A percentile compares a stretch with the other conserved stretches of the same genome.
phyloP scores from a whole-genome alignment of 495 filamentous ascomycete genomes.

The Penicilliopsis zonata region DNA sequence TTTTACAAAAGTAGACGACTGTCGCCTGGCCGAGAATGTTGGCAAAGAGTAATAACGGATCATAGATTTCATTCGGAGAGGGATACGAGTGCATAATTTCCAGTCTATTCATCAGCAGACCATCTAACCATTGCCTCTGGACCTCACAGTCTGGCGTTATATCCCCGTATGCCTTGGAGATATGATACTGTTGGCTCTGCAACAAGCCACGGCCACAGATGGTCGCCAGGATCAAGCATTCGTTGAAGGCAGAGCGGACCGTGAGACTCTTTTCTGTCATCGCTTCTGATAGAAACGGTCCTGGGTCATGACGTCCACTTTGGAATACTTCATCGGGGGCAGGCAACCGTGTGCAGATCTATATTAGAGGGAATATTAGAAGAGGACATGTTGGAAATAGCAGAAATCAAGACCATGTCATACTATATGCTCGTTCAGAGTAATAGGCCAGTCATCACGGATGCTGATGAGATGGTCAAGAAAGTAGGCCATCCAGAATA shows the following conservation, averaged over 20 bases:
- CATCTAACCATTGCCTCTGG: conserved; percentile 37
- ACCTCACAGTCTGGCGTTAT: conserved; percentile 26
- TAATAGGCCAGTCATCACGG: conserved; percentile 31
- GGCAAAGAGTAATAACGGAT: conserved; percentile 33
- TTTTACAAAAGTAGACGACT: conserved; percentile 27
- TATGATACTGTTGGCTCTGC: conserved; percentile 24
- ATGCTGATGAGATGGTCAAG: conserved; percentile 42
- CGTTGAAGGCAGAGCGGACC: conserved; percentile 29
- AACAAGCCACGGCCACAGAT: conserved; percentile 34
- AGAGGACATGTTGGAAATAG: too few species aligned
- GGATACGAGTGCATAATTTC: conserved; percentile 22
- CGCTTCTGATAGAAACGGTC: conserved; percentile 30
- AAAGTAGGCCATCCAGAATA: conserved; percentile 45
- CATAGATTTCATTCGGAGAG: conserved; percentile 18
- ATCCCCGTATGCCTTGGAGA: conserved; percentile 12
- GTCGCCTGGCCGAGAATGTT: conserved; percentile 33
- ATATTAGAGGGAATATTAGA: neutral
- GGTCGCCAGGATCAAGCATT: conserved; percentile 34
- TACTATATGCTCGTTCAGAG: conserved; percentile 39
- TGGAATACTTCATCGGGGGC: conserved; percentile 38
- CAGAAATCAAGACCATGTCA: too few species aligned
- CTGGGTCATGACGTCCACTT: conserved; percentile 28
- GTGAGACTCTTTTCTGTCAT: conserved; percentile 14
- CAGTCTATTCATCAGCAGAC: conserved; percentile 24
- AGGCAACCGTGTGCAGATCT: conserved; percentile 2